Evolutionary conservation across 768 basidiomycete species (phyloP).

Genomic region (Pulveroboletus ravenelii): DNA sequence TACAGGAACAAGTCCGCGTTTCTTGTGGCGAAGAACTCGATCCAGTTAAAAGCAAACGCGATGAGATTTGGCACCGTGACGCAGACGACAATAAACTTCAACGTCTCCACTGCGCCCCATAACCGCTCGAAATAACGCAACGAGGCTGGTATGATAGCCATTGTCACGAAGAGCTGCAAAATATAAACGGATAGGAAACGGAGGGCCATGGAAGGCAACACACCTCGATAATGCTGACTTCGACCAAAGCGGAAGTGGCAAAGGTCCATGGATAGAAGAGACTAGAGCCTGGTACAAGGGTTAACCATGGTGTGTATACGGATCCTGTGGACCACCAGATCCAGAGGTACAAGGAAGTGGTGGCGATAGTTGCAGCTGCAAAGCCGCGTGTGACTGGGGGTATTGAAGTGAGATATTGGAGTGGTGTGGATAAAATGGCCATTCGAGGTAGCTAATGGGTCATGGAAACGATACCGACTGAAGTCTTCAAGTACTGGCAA

Average conservation of each 20-base stretch:
- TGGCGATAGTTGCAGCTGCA: slow-evolving; percentile 54
- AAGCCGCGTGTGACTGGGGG: slow-evolving; percentile 78
- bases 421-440: slow-evolving; percentile 72
- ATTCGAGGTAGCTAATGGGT: slow-evolving; percentile 36
- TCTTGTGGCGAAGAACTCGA: slow-evolving; percentile 69
- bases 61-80: slow-evolving; percentile 84
- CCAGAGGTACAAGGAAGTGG: slow-evolving; percentile 60
- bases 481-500: neutral
- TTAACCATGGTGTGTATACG: slow-evolving; percentile 59
- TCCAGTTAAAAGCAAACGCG: slow-evolving; percentile 82
- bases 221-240: slow-evolving; percentile 81
- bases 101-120: slow-evolving; percentile 84
- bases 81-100: slow-evolving; percentile 80
- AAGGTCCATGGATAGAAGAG: slow-evolving; percentile 92
- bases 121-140: slow-evolving; percentile 89
- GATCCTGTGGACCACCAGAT: slow-evolving; percentile 50
- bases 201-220: slow-evolving; percentile 24
- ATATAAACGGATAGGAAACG: slow-evolving; percentile 3
- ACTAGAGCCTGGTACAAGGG: slow-evolving; percentile 75
- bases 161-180: slow-evolving; percentile 66
- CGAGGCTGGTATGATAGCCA: slow-evolving; percentile 75
- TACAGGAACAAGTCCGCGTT: slow-evolving; percentile 76
- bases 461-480: slow-evolving; percentile 7
- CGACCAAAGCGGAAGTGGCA: slow-evolving; percentile 83
- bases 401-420: slow-evolving; percentile 63